phyloP scores from a whole-genome alignment of 1,139 yeast genomes.

The Saccharomyces hybrid region DNA sequence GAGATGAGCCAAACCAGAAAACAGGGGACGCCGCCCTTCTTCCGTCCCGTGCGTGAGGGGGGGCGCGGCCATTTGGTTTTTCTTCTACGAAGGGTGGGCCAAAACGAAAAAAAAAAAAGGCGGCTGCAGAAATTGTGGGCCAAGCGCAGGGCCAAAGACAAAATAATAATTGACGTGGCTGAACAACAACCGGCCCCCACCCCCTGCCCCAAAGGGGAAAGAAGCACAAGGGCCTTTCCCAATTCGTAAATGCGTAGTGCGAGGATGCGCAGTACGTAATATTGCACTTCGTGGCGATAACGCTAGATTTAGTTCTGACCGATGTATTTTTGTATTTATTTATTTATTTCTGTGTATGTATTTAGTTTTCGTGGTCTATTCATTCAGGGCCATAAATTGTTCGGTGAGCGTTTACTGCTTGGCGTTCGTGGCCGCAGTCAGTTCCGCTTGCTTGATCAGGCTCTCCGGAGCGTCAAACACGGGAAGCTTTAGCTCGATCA shows the following conservation, averaged over 20 bases:
- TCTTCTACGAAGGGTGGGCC: neutral
- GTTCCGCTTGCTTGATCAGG: constrained; percentile 66
- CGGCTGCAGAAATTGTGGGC: neutral
- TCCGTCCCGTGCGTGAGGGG: constrained; percentile 1
- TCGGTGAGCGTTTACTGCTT: constrained; percentile 8
- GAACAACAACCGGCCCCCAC: neutral
- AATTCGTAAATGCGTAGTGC: neutral
- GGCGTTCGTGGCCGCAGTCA: constrained; percentile 60
- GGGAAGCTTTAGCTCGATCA: constrained; percentile 71
- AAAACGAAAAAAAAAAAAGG: neutral
- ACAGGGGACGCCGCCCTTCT: constrained; percentile 1
- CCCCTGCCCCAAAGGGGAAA: neutral
- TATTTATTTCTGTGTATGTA: neutral
- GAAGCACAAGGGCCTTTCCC: neutral
- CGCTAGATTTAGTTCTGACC: neutral
- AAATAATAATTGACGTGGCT: neutral
- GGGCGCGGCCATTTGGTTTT: constrained; percentile 1
- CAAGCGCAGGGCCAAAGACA: constrained; percentile 1
- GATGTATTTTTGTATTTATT: neutral
- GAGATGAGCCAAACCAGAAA: neutral
- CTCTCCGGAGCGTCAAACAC: constrained; percentile 74
- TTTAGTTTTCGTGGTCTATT: neutral
- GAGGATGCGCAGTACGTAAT: neutral
- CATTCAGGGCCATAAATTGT: too few species aligned
- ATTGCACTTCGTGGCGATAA: neutral